phyloP scores from a whole-genome alignment of 805 yeast species.

The Kluyveromyces aestuarii region DNA sequence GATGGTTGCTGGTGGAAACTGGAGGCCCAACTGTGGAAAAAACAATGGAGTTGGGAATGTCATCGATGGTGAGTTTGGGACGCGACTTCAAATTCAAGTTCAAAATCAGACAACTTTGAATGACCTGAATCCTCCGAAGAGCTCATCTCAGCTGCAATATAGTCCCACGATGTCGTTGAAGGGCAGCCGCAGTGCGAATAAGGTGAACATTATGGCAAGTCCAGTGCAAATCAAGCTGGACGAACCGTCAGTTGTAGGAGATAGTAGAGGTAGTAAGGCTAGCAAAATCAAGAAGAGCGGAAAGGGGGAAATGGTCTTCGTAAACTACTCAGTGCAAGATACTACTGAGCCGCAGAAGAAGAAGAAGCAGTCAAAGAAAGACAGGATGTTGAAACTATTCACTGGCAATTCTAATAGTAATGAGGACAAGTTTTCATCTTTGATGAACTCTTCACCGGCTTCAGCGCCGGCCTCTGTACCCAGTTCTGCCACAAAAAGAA shows the following conservation, averaged over 20 bases:
- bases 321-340: conserved; percentile 28
- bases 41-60: not conserved
- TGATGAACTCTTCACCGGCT: not conserved
- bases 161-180: conserved; percentile 3
- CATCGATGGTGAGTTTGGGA: not conserved
- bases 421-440: not conserved
- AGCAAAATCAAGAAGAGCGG: conserved; percentile 10
- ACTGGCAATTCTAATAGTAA: not conserved
- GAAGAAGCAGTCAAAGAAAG: conserved; percentile 21
- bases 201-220: conserved; percentile 17
- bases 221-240: conserved; percentile 24
- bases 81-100: not conserved
- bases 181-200: conserved; percentile 2
- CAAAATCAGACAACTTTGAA: not conserved
- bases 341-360: conserved; percentile 7
- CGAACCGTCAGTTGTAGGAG: conserved; percentile 10
- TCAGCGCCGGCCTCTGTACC: conserved; percentile 3
- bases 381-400: conserved; percentile 25
- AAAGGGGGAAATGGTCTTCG: conserved; percentile 26
- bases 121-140: not conserved
- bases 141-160: conserved; percentile 1
- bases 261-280: not conserved
- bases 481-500: conserved; percentile 11
- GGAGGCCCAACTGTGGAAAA: not conserved
- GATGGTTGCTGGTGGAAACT: not conserved